These are phyloP conservation scores for Phialophora chinensis DNA, from an alignment of 2,329 filamentous ascomycete genomes.

Conservation along the genomic window DNA sequence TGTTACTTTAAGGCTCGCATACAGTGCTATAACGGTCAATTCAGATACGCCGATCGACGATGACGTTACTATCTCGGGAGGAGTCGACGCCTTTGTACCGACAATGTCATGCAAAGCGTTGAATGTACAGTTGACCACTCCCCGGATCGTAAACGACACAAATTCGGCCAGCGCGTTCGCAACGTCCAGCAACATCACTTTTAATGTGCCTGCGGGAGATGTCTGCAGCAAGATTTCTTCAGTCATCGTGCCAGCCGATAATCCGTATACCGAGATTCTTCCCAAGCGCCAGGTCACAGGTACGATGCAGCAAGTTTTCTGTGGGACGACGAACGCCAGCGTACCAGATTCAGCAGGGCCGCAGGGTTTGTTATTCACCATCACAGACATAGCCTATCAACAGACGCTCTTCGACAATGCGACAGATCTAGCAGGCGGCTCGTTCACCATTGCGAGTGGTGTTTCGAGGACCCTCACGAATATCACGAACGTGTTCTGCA, in stretches of 20 bases:
- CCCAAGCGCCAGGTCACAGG: slow-evolving; percentile 31
- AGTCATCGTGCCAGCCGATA: slow-evolving; percentile 33
- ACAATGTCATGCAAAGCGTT: slow-evolving; percentile 32
- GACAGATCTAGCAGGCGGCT: slow-evolving; percentile 33
- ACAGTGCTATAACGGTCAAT: slow-evolving; percentile 30
- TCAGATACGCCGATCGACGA: slow-evolving; percentile 21
- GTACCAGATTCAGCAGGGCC: slow-evolving; percentile 26
- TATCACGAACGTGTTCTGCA: slow-evolving; percentile 38
- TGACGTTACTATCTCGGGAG: slow-evolving; percentile 30
- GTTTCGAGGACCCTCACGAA: slow-evolving; percentile 35
- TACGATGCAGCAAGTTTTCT: slow-evolving; percentile 35
- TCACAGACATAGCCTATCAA: slow-evolving; percentile 35
- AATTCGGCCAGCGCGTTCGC: slow-evolving; percentile 31
- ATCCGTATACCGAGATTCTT: slow-evolving; percentile 37
- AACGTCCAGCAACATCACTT: slow-evolving; percentile 33
- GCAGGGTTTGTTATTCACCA: slow-evolving; percentile 34
- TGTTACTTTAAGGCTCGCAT: slow-evolving; percentile 35
- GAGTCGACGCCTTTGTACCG: slow-evolving; percentile 37
- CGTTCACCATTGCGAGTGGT: slow-evolving; percentile 35
- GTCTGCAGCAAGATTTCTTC: slow-evolving; percentile 28
- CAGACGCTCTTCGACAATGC: slow-evolving; percentile 37
- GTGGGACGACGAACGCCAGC: slow-evolving; percentile 24
- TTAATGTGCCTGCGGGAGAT: slow-evolving; percentile 34
- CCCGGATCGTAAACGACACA: slow-evolving; percentile 32
- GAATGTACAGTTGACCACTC: slow-evolving; percentile 31